A percentile compares a stretch with the other conserved stretches of the same genome.
These are phyloP conservation scores for Crithidia brevicula DNA, from an alignment of 208 protist species.

Conservation along the genomic window DNA sequence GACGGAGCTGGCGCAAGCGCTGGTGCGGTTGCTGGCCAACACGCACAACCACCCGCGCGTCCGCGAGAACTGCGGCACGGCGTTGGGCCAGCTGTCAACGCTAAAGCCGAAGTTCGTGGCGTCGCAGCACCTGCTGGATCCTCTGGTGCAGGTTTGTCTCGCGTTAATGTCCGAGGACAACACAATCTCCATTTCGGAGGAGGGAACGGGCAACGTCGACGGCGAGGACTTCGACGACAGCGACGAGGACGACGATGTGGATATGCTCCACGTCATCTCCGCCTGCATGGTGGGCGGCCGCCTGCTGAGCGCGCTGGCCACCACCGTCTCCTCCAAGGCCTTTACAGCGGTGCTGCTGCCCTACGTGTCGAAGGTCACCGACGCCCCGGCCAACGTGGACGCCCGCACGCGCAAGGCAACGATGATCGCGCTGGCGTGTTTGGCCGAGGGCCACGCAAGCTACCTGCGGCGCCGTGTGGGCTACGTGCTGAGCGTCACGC, in stretches of 20 bases:
- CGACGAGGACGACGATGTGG: slow-evolving; percentile 41
- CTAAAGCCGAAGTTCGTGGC: slow-evolving; percentile 73
- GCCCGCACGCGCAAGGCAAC: slow-evolving; percentile 68
- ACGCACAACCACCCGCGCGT: slow-evolving; percentile 41
- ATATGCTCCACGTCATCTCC: slow-evolving; percentile 69
- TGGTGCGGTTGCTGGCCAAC: slow-evolving; percentile 49
- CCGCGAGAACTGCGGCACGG: slow-evolving; percentile 54
- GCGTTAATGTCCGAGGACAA: slow-evolving; percentile 78
- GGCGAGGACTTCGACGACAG: slow-evolving; percentile 36
- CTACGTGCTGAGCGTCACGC: slow-evolving; percentile 72
- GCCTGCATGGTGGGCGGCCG: slow-evolving; percentile 70
- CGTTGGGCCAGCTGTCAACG: slow-evolving; percentile 56
- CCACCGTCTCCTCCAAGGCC: slow-evolving; percentile 52
- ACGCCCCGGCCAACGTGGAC: slow-evolving; percentile 32
- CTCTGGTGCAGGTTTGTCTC: slow-evolving; percentile 60
- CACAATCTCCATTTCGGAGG: slow-evolving; percentile 63
- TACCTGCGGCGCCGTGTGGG: slow-evolving; percentile 76
- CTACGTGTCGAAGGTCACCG: slow-evolving; percentile 50
- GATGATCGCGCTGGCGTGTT: slow-evolving; percentile 72
- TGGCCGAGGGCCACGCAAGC: slow-evolving; percentile 67
- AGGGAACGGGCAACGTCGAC: slow-evolving; percentile 35
- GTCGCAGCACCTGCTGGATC: slow-evolving; percentile 51
- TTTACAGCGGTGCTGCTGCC: slow-evolving; percentile 68
- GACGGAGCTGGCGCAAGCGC: slow-evolving; percentile 30
- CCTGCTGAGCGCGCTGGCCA: slow-evolving; percentile 68